Evolutionary conservation across 345 rosid species (phyloP).

Genomic region (Aethionema arabicum): DNA sequence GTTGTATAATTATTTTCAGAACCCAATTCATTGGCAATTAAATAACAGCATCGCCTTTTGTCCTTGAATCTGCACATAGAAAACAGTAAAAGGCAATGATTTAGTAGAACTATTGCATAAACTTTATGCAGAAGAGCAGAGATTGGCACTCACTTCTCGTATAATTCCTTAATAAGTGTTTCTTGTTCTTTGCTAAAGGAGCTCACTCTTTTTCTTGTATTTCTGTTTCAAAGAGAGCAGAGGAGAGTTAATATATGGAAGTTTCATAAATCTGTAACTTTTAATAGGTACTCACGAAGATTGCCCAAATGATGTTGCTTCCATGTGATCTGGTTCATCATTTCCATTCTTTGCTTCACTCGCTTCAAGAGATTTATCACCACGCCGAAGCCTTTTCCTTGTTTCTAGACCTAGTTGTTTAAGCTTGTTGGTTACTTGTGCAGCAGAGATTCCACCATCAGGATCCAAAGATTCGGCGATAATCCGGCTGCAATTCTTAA

Average conservation of each 20-base stretch:
- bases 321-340: slow-evolving; percentile 39
- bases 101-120: slow-evolving; percentile 16
- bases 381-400: slow-evolving; percentile 53
- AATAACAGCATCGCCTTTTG: slow-evolving; percentile 64
- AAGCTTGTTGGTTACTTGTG: slow-evolving; percentile 85
- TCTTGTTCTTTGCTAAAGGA: slow-evolving; percentile 80
- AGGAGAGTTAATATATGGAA: slow-evolving; percentile 10
- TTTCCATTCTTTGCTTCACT: slow-evolving; percentile 39
- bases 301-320: slow-evolving; percentile 37
- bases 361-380: slow-evolving; percentile 27
- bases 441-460: slow-evolving; percentile 65
- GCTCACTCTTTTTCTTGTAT: slow-evolving; percentile 60
- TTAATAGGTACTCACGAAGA: slow-evolving; percentile 52
- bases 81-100: slow-evolving; percentile 3
- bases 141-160: slow-evolving; percentile 67
- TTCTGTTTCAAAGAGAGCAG: slow-evolving; percentile 50
- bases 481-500: slow-evolving; percentile 47
- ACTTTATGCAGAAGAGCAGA: slow-evolving; percentile 10
- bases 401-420: slow-evolving; percentile 71
- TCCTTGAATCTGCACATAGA: slow-evolving; percentile 63
- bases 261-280: slow-evolving; percentile 6
- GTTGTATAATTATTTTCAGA: slow-evolving; percentile 56
- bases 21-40: slow-evolving; percentile 75
- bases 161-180: slow-evolving; percentile 60
- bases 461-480: slow-evolving; percentile 75